Base-by-base conservation (phyloP, 2,329 filamentous ascomycete genomes). In the Botrytis galanthina region DNA sequence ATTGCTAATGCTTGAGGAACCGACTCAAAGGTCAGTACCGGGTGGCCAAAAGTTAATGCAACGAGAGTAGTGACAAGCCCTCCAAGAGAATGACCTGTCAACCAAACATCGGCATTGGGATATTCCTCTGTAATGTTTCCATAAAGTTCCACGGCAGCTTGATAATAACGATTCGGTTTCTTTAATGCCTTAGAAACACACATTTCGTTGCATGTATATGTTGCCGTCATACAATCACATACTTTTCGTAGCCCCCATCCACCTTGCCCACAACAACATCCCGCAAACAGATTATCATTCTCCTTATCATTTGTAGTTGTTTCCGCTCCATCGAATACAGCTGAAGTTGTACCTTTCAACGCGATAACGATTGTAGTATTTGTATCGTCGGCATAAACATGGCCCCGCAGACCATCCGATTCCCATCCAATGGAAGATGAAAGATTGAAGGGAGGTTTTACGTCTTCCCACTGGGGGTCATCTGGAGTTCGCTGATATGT, bases 231-330 rank as follows among this genome's bases (percentile, higher is more conserved):
- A 81, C 95, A 98, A 81, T 97, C 92, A 82, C 95, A 98, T 73
- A 97, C 94, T 80, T 95, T 91, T 74, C 92, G 90, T 92, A 93
- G 97, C 16, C 93, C 89, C 85, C 91, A 95, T 75, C 94, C 93
- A 0, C 94, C 94, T 78, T 95, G 94, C 83, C 90, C 95, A 82
- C 95, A 98, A 83, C 95, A 98, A 84, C 95, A 98, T 80, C 94
- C 96, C 84, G 97, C 97, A 82, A 97, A 97, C 26, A 98, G 86
- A 81, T 98, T 98, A 83, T 98, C 95, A 81, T 98, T 98, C 79
- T 94, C 86, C 84, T 98, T 98, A 84, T 98, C 95, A 77, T 97
- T 97, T 39, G 94, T 96, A 0, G 94, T 97, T 1, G 95, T 98
- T 66, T 94, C 95, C 51, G 94, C 92, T n/a, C 95, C 95, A 81